Evolutionary conservation across 768 basidiomycete species (phyloP).

Genomic region (Suillus brevipes): DNA sequence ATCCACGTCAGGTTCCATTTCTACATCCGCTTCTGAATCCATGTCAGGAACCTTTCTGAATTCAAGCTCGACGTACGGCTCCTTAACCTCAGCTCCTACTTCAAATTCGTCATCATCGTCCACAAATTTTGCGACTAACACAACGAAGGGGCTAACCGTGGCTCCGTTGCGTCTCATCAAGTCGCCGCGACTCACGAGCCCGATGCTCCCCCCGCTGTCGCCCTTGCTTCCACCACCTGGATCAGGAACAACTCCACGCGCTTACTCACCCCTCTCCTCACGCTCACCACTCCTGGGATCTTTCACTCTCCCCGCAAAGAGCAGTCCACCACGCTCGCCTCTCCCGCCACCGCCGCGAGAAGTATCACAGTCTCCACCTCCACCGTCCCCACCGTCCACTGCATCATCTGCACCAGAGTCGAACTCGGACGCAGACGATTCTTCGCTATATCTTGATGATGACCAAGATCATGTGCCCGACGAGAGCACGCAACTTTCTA

Average conservation of each 20-base stretch:
- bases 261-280: slow-evolving; percentile 28
- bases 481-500: slow-evolving; percentile 23
- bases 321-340: slow-evolving; percentile 10
- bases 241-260: slow-evolving; percentile 14
- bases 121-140: not conserved
- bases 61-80: slow-evolving; percentile 19
- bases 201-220: slow-evolving; percentile 14
- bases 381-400: slow-evolving; percentile 7
- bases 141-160: slow-evolving; percentile 13
- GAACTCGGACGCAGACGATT: not conserved
- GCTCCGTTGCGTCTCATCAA: slow-evolving; percentile 30
- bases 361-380: slow-evolving; percentile 10
- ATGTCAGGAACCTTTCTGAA: slow-evolving; percentile 15
- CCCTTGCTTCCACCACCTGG: slow-evolving; percentile 12
- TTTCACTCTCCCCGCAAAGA: slow-evolving; percentile 3
- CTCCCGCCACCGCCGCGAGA: slow-evolving; percentile 10
- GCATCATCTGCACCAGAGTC: not conserved
- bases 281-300: slow-evolving; percentile 22
- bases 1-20: slow-evolving; percentile 12
- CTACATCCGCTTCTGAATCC: slow-evolving; percentile 18
- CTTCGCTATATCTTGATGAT: slow-evolving; percentile 2
- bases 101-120: slow-evolving; percentile 1
- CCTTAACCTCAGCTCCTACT: slow-evolving; percentile 13
- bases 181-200: slow-evolving; percentile 22
- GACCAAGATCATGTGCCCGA: slow-evolving; percentile 16